Conservation (phyloP, 768 basidiomycete genomes). For the Hysterangium stoloniferum region DNA sequence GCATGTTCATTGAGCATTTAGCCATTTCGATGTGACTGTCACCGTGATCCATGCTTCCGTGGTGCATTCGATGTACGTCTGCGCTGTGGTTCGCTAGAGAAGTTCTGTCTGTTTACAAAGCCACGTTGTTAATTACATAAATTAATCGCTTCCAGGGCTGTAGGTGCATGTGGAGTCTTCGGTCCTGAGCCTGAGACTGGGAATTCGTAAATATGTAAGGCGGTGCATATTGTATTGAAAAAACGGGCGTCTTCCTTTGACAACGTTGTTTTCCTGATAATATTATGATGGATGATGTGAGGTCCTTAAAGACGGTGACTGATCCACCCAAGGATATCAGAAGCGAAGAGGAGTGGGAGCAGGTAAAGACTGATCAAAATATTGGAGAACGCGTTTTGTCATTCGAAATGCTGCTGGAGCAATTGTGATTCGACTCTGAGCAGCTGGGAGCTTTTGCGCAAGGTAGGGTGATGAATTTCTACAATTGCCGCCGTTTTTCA, state of each 20-base stretch:
- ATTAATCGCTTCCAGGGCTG: not conserved
- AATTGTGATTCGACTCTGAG: not conserved
- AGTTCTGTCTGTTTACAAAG: not conserved
- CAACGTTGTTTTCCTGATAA: not conserved
- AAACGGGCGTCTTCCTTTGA: conserved; percentile 1
- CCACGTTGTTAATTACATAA: not conserved
- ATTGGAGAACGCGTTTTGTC: not conserved
- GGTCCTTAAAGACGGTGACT: too few species aligned
- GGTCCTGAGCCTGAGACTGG: not conserved
- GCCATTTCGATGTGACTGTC: conserved; percentile 35
- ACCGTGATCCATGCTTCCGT: conserved; percentile 6
- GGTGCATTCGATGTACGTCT: conserved; percentile 27
- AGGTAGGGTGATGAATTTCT: too few species aligned
- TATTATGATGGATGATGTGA: not conserved
- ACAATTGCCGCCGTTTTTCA: too few species aligned
- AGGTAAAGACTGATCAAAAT: not conserved
- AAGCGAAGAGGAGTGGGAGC: too few species aligned
- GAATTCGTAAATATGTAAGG: not conserved
- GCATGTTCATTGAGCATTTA: conserved; percentile 72
- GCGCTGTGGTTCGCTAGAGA: conserved; percentile 20
- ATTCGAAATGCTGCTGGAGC: not conserved
- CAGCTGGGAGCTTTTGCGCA: not conserved
- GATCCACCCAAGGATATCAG: too few species aligned
- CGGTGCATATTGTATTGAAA: not conserved
- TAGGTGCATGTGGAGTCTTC: not conserved